Evolutionary conservation across 1,139 yeast genomes (phyloP).

Genomic region (Ogataea hybrid): DNA sequence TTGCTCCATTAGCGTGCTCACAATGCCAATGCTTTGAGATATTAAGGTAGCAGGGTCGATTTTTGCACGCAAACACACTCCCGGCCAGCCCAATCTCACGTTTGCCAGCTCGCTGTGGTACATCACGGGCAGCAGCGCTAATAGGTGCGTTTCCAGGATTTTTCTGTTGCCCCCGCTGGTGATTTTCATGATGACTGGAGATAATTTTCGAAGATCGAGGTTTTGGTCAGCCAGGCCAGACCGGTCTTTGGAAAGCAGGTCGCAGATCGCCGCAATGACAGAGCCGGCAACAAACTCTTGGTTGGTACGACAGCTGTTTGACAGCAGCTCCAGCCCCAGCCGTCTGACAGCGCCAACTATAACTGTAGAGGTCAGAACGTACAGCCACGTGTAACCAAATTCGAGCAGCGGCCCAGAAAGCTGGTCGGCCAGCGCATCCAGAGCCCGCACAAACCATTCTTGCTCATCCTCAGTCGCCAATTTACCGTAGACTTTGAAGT

Average conservation of each 20-base stretch:
- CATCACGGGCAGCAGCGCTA: conserved; percentile 47
- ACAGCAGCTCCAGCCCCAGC: conserved; percentile 34
- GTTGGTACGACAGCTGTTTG: conserved; percentile 25
- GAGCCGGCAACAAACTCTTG: conserved; percentile 31
- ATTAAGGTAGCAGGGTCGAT: conserved; percentile 68
- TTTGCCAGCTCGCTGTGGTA: conserved; percentile 44
- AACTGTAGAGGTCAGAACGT: conserved; percentile 39
- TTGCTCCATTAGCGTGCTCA: conserved; percentile 27
- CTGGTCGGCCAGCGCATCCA: conserved; percentile 26
- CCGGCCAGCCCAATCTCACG: conserved; percentile 64
- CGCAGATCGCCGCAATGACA: conserved; percentile 30
- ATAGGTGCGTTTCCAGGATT: conserved; percentile 40
- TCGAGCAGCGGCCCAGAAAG: conserved; percentile 17
- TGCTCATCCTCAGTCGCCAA: conserved; percentile 43
- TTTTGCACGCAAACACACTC: conserved; percentile 58
- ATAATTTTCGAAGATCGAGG: conserved; percentile 34
- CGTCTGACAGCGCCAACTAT: conserved; percentile 38
- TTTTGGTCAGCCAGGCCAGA: conserved; percentile 17
- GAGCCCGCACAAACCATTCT: conserved; percentile 51
- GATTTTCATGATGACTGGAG: conserved; percentile 45
- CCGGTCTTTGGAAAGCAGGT: conserved; percentile 19
- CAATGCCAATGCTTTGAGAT: conserved; percentile 37
- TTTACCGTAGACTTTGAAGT: conserved; percentile 49
- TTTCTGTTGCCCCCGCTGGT: conserved; percentile 35
- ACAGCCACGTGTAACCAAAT: conserved; percentile 44